Evolutionary conservation across 2,329 filamentous ascomycete species (phyloP), one percentile per base, ranked within the genome.

Genomic region (Diplodia intermedia): DNA sequence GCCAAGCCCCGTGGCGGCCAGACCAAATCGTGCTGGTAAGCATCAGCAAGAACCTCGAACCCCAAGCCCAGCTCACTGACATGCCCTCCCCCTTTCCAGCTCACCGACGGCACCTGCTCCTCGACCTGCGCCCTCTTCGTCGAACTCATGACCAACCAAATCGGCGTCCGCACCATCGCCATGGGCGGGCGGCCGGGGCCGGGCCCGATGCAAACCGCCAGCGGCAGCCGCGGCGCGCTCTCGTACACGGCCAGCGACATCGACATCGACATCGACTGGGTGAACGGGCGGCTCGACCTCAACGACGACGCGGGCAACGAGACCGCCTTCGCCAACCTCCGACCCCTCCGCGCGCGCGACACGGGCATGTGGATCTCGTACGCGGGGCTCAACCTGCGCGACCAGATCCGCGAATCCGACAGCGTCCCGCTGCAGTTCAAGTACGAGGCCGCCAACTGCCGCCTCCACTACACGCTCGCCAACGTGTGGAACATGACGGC

Each of bases 111-210:
- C 20, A 73, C 75, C 50, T 89, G 87, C 72, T 81, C 79, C 31
- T 88, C 85, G 0, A 84, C 87, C 3, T 89, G 87, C 72, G 80
- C 85, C 20, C 73, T 86, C 33, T 85, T 88, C 71, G 76, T 79
- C 20, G 82, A 86, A 47, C 78, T 86, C 53, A 81, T 88, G 78
- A 79, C 80, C 5, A n/a, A 40, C n/a, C 77, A 80, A 66, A 80
- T 79, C 54, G 82, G 83, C 15, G 83, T 89, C 2, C 82, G 82
- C 68, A 84, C 83, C 11, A 79, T 89, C 50, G 79, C 80, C 4
- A 78, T 86, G 43, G 88, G 89, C 6, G 89, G 89, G 2, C 82
- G 84, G 0, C 87, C 88, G 0, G 74, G 77, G 4, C 72, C 79
- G 0, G 77, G 76, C 0, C 82, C 83, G 0, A 89, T 90, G 81